Base-by-base conservation (phyloP, 371 early-diverging fungal species). In the Rhizopus arrhizus region DNA sequence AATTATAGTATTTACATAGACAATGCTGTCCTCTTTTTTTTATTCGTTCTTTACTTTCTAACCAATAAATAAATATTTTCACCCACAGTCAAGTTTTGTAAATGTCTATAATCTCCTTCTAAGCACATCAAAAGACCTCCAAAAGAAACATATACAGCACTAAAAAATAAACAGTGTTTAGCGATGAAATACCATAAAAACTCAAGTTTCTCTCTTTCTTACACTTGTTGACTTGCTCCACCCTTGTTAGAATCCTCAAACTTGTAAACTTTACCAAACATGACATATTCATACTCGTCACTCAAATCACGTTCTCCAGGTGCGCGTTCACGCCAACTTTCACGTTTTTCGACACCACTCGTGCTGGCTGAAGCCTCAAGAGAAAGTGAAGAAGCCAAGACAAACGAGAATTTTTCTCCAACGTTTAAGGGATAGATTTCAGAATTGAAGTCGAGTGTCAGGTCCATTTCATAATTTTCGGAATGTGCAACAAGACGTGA, bases 251-350 rank as follows among this genome's bases (percentile, higher is more conserved):
- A 58, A 62, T 96, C 96, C 50, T 96, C 96, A 69, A 87, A 95
- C 74, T 93, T 87, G 82, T 93, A 98, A 22, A 95, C 92, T 74
- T 94, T 93, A 53, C 98, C 98, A 72, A 89, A 91, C 96, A 96
- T 96, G 29, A 98, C 97, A 72, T 98, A 98, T 43, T 98, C 97
- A 74, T 91, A 98, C 47, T 95, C 93, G 54, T 97, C 97, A 7
- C 94, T 93, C 68, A 97, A 70, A 50, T 91, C 87, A 52, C 82
- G 77, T 62, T 89, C 89, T 64, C 85, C 73, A 55, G 80, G 78
- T 62, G 84, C 78, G 73, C 83, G 79, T 69, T 87, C 73, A 49
- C 85, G 78, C 85, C 86, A 85, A 71, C 78, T 80, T 66, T 84
- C 85, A 48, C 78, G 73, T 48, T 78, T 80, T 61, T 80, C 85